A percentile compares a stretch with the other conserved stretches of the same genome.
Evolutionary conservation across 2,329 filamentous ascomycete genomes (phyloP).

Genomic region (Colletotrichum coccodes): DNA sequence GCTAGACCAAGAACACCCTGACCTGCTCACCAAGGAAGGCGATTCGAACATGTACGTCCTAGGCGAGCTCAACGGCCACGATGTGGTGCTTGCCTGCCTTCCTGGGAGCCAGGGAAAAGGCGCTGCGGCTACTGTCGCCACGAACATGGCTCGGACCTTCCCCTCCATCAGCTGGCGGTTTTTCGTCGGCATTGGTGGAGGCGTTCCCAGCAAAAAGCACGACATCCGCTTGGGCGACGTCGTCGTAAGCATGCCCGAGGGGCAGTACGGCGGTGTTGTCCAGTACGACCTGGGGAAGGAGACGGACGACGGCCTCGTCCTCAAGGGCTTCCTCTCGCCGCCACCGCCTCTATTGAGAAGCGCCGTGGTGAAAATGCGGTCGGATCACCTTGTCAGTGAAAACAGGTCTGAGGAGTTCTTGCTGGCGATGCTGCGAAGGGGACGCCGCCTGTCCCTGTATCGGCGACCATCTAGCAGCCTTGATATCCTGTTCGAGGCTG

Average conservation of each 20-base stretch:
- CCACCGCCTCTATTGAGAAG: slow-evolving; percentile 24
- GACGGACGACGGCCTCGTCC: slow-evolving; percentile 6
- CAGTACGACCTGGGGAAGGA: slow-evolving; percentile 33
- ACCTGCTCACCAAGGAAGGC: slow-evolving; percentile 27
- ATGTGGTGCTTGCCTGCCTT: slow-evolving; percentile 41
- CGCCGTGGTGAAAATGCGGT: neutral
- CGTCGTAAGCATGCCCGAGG: slow-evolving; percentile 25
- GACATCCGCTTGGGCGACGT: slow-evolving; percentile 35
- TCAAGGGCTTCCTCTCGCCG: slow-evolving; percentile 34
- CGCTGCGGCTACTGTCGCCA: slow-evolving; percentile 37
- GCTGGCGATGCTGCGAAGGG: neutral
- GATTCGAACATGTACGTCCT: slow-evolving; percentile 40
- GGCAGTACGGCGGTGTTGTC: slow-evolving; percentile 27
- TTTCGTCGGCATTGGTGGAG: slow-evolving; percentile 39
- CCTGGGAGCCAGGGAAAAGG: slow-evolving; percentile 38
- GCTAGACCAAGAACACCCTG: slow-evolving; percentile 39
- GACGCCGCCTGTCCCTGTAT: neutral
- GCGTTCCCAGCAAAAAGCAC: slow-evolving; percentile 33
- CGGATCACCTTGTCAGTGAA: neutral
- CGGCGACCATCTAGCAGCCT: neutral
- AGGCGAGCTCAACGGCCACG: slow-evolving; percentile 39
- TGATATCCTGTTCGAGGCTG: slow-evolving; percentile 1
- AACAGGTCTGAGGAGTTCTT: slow-evolving; percentile 1
- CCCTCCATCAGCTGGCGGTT: slow-evolving; percentile 38
- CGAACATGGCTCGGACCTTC: slow-evolving; percentile 38